Evolutionary conservation across 2,329 filamentous ascomycete species (phyloP).

Genomic region (Penicillium sp.): DNA sequence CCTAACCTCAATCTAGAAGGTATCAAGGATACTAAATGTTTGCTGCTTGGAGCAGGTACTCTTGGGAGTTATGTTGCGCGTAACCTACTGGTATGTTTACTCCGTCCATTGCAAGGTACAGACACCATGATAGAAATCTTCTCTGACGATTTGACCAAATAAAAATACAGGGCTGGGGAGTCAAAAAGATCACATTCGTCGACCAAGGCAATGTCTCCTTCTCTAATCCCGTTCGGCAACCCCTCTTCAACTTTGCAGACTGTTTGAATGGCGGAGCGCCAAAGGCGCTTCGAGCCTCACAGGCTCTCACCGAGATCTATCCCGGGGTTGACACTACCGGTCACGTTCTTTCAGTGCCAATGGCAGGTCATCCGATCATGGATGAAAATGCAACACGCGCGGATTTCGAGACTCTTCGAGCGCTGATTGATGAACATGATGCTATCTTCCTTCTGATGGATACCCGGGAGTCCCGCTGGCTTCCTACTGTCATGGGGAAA

Average conservation of each 20-base stretch:
- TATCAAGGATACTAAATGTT: conserved; percentile 87
- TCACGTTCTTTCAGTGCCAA: conserved; percentile 83
- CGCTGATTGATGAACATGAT: conserved; percentile 82
- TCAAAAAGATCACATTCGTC: conserved; percentile 91
- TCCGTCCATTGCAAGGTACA: not conserved
- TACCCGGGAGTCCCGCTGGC: conserved; percentile 89
- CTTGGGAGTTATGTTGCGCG: conserved; percentile 92
- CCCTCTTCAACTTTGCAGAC: conserved; percentile 87
- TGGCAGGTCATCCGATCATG: conserved; percentile 88
- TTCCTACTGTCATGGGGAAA: conserved; percentile 96
- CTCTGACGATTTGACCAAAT: not conserved
- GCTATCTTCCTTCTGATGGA: conserved; percentile 97
- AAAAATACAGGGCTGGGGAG: conserved; percentile 77
- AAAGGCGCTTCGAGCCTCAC: conserved; percentile 81
- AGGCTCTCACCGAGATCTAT: conserved; percentile 82
- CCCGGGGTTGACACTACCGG: conserved; percentile 84
- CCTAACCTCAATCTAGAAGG: conserved; percentile 84
- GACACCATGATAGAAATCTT: not conserved
- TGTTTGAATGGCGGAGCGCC: conserved; percentile 81
- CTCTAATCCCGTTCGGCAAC: conserved; percentile 94
- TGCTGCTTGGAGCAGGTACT: conserved; percentile 89
- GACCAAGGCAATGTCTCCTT: conserved; percentile 93
- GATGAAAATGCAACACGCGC: conserved; percentile 70
- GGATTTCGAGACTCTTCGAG: conserved; percentile 76
- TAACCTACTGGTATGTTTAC: conserved; percentile 67